Conservation (phyloP, 495 filamentous ascomycete species). For the Penicillium mononematosum region DNA sequence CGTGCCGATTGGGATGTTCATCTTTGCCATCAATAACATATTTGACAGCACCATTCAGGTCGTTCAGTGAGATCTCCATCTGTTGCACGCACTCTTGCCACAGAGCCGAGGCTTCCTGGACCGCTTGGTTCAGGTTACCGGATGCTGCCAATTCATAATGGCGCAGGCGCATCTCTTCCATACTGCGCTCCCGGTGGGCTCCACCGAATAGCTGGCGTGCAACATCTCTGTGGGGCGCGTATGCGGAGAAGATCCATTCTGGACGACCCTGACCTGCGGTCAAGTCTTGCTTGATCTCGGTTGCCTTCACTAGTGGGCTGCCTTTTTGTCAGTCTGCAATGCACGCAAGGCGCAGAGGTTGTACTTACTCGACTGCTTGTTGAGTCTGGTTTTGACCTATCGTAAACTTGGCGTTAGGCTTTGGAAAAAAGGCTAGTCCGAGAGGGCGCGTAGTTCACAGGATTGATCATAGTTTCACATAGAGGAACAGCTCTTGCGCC, state of each 20-base stretch:
- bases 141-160: conserved; percentile 59
- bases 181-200: conserved; percentile 72
- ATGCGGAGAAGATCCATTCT: conserved; percentile 80
- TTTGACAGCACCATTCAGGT: conserved; percentile 68
- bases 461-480: background rate
- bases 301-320: conserved; percentile 53
- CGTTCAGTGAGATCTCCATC: conserved; percentile 61
- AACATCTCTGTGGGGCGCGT: conserved; percentile 67
- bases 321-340: conserved; percentile 17
- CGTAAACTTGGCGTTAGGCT: background rate
- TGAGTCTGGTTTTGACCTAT: conserved; percentile 19
- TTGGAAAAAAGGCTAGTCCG: background rate
- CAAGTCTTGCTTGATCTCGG: conserved; percentile 63
- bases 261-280: conserved; percentile 59
- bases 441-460: background rate
- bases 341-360: background rate
- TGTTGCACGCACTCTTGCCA: conserved; percentile 63
- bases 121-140: conserved; percentile 62
- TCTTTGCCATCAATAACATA: conserved; percentile 67
- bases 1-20: conserved; percentile 76
- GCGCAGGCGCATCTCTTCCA: conserved; percentile 74
- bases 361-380: conserved; percentile 31
- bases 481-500: background rate
- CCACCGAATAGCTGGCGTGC: conserved; percentile 82
- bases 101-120: conserved; percentile 62